phyloP scores from a whole-genome alignment of 768 basidiomycete genomes.

The Boletus reticuloceps region DNA sequence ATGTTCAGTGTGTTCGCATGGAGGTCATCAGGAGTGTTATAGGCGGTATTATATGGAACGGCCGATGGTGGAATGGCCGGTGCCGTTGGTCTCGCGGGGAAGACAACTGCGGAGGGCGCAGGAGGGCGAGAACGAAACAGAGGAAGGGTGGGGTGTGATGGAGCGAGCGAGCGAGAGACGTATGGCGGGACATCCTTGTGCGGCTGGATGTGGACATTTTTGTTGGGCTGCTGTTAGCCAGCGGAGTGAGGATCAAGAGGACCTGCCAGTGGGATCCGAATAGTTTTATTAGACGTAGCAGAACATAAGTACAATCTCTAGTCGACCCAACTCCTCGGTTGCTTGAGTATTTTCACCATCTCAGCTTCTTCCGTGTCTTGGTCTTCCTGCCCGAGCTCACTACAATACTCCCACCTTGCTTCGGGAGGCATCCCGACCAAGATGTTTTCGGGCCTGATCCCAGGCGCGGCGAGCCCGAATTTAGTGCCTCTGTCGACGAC shows the following conservation, averaged over 20 bases:
- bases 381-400: slow-evolving; percentile 48
- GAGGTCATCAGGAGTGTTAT: slow-evolving; percentile 81
- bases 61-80: slow-evolving; percentile 48
- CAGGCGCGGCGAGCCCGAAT: slow-evolving; percentile 60
- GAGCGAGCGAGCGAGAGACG: slow-evolving; percentile 6
- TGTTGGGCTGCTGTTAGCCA: slow-evolving; percentile 59
- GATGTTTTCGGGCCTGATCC: slow-evolving; percentile 61
- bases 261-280: not conserved
- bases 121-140: slow-evolving; percentile 12
- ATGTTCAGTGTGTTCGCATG: slow-evolving; percentile 75
- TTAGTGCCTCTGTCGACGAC: slow-evolving; percentile 70
- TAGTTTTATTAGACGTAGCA: too few species aligned
- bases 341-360: slow-evolving; percentile 46
- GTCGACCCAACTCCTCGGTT: slow-evolving; percentile 18
- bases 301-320: not conserved
- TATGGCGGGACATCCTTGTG: slow-evolving; percentile 59
- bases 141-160: slow-evolving; percentile 3
- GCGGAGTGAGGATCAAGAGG: slow-evolving; percentile 1
- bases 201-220: slow-evolving; percentile 79
- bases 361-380: slow-evolving; percentile 47
- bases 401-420: slow-evolving; percentile 68
- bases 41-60: slow-evolving; percentile 60
- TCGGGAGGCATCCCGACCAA: slow-evolving; percentile 64
- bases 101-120: slow-evolving; percentile 20
- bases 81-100: slow-evolving; percentile 16